Percentiles rank a stretch among this genome's conserved stretches.
phyloP scores from a whole-genome alignment of 176 grass and related monocot species.

The Paspalum notatum region DNA sequence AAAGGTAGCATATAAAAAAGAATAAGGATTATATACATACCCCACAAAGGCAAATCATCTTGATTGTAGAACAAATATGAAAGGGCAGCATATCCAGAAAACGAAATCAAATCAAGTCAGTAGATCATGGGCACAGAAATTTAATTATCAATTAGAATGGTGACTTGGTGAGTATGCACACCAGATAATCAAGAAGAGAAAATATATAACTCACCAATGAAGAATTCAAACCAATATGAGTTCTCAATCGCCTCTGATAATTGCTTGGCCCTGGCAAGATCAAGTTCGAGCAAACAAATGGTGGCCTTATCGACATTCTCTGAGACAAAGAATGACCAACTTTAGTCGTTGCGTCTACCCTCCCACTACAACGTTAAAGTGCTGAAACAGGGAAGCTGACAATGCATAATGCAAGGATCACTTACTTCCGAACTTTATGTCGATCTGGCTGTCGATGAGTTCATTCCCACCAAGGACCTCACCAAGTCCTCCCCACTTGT shows the following conservation, averaged over 20 bases:
- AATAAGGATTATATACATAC: conserved; percentile 57
- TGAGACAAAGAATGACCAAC: conserved; percentile 47
- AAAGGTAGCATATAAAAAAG: conserved; percentile 33
- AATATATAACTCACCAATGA: conserved; percentile 68
- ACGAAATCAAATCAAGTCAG: conserved; percentile 13
- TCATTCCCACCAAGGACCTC: conserved; percentile 94
- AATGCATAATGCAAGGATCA: conserved; percentile 31
- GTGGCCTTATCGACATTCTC: conserved; percentile 77
- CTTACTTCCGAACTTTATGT: conserved; percentile 79
- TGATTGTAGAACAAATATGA: conserved; percentile 28
- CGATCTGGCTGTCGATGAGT: conserved; percentile 85
- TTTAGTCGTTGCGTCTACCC: not conserved
- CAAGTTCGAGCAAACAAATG: conserved; percentile 83
- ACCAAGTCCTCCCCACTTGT: conserved; percentile 93
- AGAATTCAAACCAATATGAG: conserved; percentile 97
- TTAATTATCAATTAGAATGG: conserved; percentile 7
- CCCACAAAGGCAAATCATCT: conserved; percentile 98
- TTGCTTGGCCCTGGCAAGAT: conserved; percentile 63
- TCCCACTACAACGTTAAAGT: conserved; percentile 5
- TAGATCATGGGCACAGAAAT: conserved; percentile 10
- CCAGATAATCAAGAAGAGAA: conserved; percentile 6
- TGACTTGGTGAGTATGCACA: not conserved
- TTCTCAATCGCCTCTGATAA: conserved; percentile 82
- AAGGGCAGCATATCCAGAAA: conserved; percentile 12
- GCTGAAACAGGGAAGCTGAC: conserved; percentile 19